A percentile compares a stretch with the other conserved stretches of the same genome.
Conservation (phyloP, 73 alveolate species). For the Paramecium octaurelia region DNA sequence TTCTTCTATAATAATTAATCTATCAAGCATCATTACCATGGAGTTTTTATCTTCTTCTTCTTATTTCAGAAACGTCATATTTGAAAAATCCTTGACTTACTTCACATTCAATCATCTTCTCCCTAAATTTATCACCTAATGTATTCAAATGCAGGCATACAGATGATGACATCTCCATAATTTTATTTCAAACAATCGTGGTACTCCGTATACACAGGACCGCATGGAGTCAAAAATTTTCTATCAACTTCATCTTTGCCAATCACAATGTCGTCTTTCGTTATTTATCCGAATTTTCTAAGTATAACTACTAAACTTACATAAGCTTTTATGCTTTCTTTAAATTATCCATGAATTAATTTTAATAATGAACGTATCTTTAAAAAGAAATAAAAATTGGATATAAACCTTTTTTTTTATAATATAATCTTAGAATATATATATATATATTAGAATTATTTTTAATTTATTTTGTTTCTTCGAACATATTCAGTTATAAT, state of each 20-base stretch:
- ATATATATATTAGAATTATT: not conserved
- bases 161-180: not conserved
- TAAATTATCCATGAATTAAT: slow-evolving; percentile 14
- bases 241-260: slow-evolving; percentile 43
- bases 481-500: not conserved
- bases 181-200: not conserved
- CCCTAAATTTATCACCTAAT: slow-evolving; percentile 17
- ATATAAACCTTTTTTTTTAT: not conserved
- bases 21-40: slow-evolving; percentile 11
- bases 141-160: not conserved
- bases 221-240: slow-evolving; percentile 19
- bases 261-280: slow-evolving; percentile 33
- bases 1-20: not conserved
- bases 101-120: slow-evolving; percentile 27
- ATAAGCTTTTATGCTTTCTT: slow-evolving; percentile 45
- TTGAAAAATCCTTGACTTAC: not conserved
- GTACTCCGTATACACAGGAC: not conserved
- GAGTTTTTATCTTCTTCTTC: not conserved
- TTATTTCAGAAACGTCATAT: slow-evolving; percentile 12
- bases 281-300: slow-evolving; percentile 41
- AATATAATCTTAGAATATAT: not conserved
- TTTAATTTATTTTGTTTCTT: not conserved
- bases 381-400: slow-evolving; percentile 32
- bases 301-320: not conserved
- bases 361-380: slow-evolving; percentile 1